phyloP scores from a whole-genome alignment of 2,329 filamentous ascomycete genomes.

The Trichoderma sp. region DNA sequence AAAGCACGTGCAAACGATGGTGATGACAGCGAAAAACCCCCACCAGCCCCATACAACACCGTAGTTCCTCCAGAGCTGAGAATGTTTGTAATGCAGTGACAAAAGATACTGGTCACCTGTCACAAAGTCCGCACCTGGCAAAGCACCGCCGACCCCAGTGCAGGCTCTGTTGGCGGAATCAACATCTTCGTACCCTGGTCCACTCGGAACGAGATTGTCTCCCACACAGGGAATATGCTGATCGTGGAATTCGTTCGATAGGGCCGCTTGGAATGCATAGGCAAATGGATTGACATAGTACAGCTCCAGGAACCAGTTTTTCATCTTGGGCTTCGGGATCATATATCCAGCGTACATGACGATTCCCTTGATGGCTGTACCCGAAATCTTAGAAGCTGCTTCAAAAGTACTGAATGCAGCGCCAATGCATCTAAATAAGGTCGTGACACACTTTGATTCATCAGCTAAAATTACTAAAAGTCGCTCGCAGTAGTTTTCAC shows the following conservation, averaged over 20 bases:
- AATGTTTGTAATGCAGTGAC: neutral
- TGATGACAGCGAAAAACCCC: neutral
- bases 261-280: neutral
- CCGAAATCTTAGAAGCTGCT: constrained; percentile 58
- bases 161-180: neutral
- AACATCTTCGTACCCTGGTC: neutral
- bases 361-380: constrained; percentile 50
- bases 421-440: constrained; percentile 57
- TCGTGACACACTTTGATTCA: constrained; percentile 52
- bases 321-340: constrained; percentile 62
- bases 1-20: neutral
- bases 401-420: constrained; percentile 59
- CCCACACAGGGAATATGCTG: neutral
- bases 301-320: constrained; percentile 63
- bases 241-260: neutral
- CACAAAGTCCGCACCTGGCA: neutral
- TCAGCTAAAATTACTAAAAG: neutral
- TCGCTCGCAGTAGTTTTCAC: neutral
- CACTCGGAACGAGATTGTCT: neutral
- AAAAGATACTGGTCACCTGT: neutral
- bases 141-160: neutral
- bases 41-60: neutral
- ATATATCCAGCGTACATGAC: constrained; percentile 66
- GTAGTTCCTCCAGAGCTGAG: neutral
- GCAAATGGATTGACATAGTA: constrained; percentile 50